Evolutionary conservation across 371 early-diverging fungal genomes (phyloP), one percentile per base, ranked within the genome.

Genomic region (Zychaea mexicana): DNA sequence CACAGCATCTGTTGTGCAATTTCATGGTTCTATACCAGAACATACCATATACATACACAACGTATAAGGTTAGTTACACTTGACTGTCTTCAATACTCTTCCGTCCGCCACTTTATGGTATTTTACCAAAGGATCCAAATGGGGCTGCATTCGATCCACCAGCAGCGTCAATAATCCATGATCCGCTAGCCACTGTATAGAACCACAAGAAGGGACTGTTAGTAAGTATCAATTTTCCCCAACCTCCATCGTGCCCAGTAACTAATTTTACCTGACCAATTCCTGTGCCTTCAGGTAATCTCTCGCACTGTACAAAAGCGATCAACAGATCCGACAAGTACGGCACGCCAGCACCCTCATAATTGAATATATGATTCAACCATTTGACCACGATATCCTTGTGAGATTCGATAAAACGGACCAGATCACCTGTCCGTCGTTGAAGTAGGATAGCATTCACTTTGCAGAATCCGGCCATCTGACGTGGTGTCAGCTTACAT

Each of bases 391-490:
- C 52, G 8, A 70, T 38, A 17, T 70, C 67, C 12, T 55, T 24
- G 13, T 61, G 63, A 0, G 49, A 15, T 22, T 59, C 49, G 24
- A 70, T 52, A 26, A 70, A 70, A 26, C 42, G 66, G 19, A 66
- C 52, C 54, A 70, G 42, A 26, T 70, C 70, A 53, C 56, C 61
- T 12, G 70, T 57, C 19, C 70, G 62, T 27, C 62, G 57, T 38
- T 53, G 49, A 6, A 70, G 49, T 9, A 70, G 56, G 12, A 63
- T 32, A 19, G 22, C 62, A 33, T 70, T 70, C 28, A 70, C 57
- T 52, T 62, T 62, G 49, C 66, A 66, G 45, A 70, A 70, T 3
- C 62, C 62, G 30, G 55, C 63, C 26, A 70, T 28, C 36, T 70
- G 66, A 17, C 46, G 63, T 17, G 58, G 68, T 31, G 62, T 57